A percentile compares a stretch with the other conserved stretches of the same genome.
phyloP scores from a whole-genome alignment of 129 eudicot genomes.

The Arctium lappa region DNA sequence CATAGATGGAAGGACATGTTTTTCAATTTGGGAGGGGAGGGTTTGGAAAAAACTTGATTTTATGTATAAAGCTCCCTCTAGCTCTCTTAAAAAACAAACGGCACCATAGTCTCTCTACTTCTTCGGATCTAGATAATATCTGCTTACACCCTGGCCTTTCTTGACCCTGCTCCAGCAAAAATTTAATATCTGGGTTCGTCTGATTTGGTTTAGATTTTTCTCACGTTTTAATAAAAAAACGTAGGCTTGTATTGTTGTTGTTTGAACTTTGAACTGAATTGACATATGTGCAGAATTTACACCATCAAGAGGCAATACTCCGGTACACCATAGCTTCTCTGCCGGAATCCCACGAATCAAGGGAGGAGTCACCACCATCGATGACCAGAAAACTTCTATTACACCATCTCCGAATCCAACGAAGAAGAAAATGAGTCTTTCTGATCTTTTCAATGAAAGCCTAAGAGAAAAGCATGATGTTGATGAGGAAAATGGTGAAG shows the following conservation, averaged over 20 bases:
- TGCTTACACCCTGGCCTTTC: too few species aligned
- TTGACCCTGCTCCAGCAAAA: too few species aligned
- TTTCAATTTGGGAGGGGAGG: too few species aligned
- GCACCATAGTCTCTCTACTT: too few species aligned
- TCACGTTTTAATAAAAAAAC: background rate
- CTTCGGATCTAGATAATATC: too few species aligned
- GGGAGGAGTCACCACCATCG: conserved; percentile 10
- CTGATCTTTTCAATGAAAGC: conserved; percentile 60
- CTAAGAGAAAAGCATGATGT: conserved; percentile 10
- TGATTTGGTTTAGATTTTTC: background rate
- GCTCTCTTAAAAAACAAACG: too few species aligned
- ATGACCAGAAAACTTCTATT: conserved; percentile 18
- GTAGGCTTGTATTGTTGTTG: background rate
- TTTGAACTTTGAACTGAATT: background rate
- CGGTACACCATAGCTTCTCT: conserved; percentile 45
- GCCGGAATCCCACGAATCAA: conserved; percentile 19
- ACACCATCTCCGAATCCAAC: conserved; percentile 16
- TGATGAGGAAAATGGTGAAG: conserved; percentile 12
- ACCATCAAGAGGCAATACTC: conserved; percentile 66
- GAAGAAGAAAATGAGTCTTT: conserved; percentile 46
- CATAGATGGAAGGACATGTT: too few species aligned
- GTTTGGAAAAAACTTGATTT: too few species aligned
- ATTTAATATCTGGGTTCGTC: too few species aligned
- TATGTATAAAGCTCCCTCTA: too few species aligned
- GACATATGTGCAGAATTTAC: conserved; percentile 45